phyloP scores from a whole-genome alignment of 805 yeast species.

The Pichia phayaonensis region DNA sequence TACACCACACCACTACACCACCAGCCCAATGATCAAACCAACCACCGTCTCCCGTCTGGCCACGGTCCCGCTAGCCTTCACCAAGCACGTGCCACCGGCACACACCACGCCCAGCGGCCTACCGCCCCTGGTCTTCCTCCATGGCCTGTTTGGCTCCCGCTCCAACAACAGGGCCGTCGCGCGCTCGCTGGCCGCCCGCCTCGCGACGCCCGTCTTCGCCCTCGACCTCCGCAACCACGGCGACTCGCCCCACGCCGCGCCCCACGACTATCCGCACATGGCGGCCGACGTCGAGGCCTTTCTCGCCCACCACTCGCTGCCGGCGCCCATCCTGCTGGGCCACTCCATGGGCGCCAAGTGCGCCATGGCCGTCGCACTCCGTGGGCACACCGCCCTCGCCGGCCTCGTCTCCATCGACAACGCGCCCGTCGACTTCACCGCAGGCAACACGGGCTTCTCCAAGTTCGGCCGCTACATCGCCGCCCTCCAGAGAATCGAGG shows the following conservation, averaged over 20 bases:
- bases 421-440: slow-evolving; percentile 67
- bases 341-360: slow-evolving; percentile 94
- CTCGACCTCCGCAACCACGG: slow-evolving; percentile 75
- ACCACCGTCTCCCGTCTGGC: not conserved
- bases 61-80: slow-evolving; percentile 30
- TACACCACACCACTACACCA: too few relatives aligned
- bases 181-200: not conserved
- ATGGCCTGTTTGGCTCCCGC: slow-evolving; percentile 84
- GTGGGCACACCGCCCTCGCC: slow-evolving; percentile 53
- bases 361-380: slow-evolving; percentile 77
- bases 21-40: too few relatives aligned
- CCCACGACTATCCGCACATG: slow-evolving; percentile 73
- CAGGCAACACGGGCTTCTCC: slow-evolving; percentile 33
- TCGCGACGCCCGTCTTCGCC: not conserved
- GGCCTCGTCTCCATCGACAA: slow-evolving; percentile 78
- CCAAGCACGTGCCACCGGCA: slow-evolving; percentile 27
- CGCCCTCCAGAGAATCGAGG: not conserved
- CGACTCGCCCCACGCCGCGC: slow-evolving; percentile 65
- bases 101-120: slow-evolving; percentile 1
- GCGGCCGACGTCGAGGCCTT: slow-evolving; percentile 82
- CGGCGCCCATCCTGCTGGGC: slow-evolving; percentile 59
- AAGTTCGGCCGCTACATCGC: slow-evolving; percentile 5
- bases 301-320: slow-evolving; percentile 37
- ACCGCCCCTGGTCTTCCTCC: slow-evolving; percentile 67
- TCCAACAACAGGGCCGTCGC: slow-evolving; percentile 69